These are phyloP conservation scores for Alternaria conjuncta DNA, from an alignment of 2,329 filamentous ascomycete genomes.

Conservation along the genomic window DNA sequence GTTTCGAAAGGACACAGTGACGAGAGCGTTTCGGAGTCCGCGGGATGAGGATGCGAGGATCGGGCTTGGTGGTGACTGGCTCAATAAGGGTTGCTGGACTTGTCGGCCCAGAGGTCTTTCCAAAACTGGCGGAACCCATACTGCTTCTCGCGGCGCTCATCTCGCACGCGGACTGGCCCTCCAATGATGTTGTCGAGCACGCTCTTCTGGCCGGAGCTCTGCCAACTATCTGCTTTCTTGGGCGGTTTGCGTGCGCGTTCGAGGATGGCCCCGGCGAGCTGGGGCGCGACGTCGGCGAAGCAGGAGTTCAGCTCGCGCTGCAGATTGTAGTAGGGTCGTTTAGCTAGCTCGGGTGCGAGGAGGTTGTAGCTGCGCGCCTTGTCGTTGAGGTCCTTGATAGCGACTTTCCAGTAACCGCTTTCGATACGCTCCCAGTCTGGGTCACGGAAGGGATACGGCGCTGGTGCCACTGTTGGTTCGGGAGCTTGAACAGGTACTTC, in stretches of 20 bases:
- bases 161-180: slow-evolving; percentile 68
- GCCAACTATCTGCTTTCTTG: slow-evolving; percentile 47
- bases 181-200: slow-evolving; percentile 68
- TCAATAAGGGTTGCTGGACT: slow-evolving; percentile 13
- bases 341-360: slow-evolving; percentile 89
- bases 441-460: slow-evolving; percentile 73
- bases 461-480: slow-evolving; percentile 45
- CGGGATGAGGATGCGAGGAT: not conserved
- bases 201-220: slow-evolving; percentile 53
- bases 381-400: slow-evolving; percentile 78
- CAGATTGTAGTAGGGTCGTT: slow-evolving; percentile 88
- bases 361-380: slow-evolving; percentile 90
- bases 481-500: slow-evolving; percentile 13
- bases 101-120: slow-evolving; percentile 72
- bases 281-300: slow-evolving; percentile 84
- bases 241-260: slow-evolving; percentile 65
- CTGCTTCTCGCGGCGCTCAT: slow-evolving; percentile 71
- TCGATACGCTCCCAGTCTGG: slow-evolving; percentile 76
- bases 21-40: not conserved
- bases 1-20: not conserved
- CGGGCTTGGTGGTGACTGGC: not conserved
- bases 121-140: slow-evolving; percentile 92
- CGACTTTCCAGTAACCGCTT: slow-evolving; percentile 74
- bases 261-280: slow-evolving; percentile 73
- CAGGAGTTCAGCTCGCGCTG: slow-evolving; percentile 81